phyloP scores from a whole-genome alignment of 805 yeast genomes.

The Candida piceae region DNA sequence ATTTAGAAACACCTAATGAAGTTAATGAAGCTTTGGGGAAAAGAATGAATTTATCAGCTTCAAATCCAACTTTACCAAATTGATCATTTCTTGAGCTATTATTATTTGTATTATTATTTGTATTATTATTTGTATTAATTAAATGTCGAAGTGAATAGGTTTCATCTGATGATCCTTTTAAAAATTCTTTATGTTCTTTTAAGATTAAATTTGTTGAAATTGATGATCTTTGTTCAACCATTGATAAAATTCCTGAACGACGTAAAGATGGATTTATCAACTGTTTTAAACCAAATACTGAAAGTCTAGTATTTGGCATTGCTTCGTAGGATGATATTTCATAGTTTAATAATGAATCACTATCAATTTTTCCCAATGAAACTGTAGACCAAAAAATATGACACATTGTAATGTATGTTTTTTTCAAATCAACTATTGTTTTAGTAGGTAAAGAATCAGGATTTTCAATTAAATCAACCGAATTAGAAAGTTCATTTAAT shows the following conservation, averaged over 20 bases:
- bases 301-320: constrained; percentile 30
- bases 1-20: constrained; percentile 17
- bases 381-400: constrained; percentile 29
- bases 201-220: constrained; percentile 20
- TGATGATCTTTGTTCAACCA: constrained; percentile 25
- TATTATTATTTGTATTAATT: no score
- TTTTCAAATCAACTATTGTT: constrained; percentile 30
- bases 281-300: constrained; percentile 34
- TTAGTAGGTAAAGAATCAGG: constrained; percentile 19
- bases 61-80: neutral
- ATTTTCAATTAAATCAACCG: constrained; percentile 12
- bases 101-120: no score
- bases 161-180: constrained; percentile 3
- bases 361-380: constrained; percentile 18
- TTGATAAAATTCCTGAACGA: constrained; percentile 35
- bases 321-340: constrained; percentile 23
- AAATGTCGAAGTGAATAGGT: constrained; percentile 5
- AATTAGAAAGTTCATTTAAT: constrained; percentile 35
- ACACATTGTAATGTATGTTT: constrained; percentile 28
- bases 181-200: constrained; percentile 13
- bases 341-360: constrained; percentile 17
- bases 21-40: constrained; percentile 32
- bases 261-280: constrained; percentile 35
- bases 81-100: no score
- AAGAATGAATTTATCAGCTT: constrained; percentile 20